phyloP scores from a whole-genome alignment of 1,284 basidiomycete species.

The Moesziomyces antarcticus region DNA sequence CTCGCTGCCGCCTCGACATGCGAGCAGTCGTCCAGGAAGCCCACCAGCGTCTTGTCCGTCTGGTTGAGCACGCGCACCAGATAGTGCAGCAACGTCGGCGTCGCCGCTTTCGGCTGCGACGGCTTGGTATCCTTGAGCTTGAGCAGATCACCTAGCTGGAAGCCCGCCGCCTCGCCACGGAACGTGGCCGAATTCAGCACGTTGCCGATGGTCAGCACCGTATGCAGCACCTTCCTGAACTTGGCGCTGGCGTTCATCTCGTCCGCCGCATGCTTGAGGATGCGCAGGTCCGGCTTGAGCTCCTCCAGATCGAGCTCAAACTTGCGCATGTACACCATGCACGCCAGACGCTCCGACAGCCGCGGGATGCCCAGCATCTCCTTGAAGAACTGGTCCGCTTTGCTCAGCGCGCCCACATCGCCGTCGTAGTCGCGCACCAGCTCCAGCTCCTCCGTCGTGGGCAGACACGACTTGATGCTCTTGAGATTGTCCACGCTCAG shows the following conservation, averaged over 20 bases:
- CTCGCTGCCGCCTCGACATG: slow-evolving; percentile 78
- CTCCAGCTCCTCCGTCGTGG: slow-evolving; percentile 56
- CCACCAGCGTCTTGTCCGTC: slow-evolving; percentile 75
- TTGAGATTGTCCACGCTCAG: slow-evolving; percentile 55
- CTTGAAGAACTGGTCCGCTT: slow-evolving; percentile 84
- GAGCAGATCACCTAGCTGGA: slow-evolving; percentile 80
- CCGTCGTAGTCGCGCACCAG: slow-evolving; percentile 58
- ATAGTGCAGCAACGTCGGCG: slow-evolving; percentile 88
- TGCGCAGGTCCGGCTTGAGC: slow-evolving; percentile 81
- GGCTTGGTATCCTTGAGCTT: slow-evolving; percentile 90
- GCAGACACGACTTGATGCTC: slow-evolving; percentile 52
- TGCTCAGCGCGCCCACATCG: slow-evolving; percentile 65
- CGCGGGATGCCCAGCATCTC: slow-evolving; percentile 84
- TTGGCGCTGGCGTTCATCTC: slow-evolving; percentile 78
- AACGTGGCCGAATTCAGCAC: slow-evolving; percentile 83
- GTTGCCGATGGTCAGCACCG: slow-evolving; percentile 81
- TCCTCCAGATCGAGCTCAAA: slow-evolving; percentile 86
- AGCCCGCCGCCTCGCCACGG: slow-evolving; percentile 83
- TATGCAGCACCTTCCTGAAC: slow-evolving; percentile 77
- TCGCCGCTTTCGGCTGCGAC: slow-evolving; percentile 75
- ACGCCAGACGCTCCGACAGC: slow-evolving; percentile 78
- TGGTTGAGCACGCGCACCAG: slow-evolving; percentile 79
- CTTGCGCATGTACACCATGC: slow-evolving; percentile 83
- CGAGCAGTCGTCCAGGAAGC: slow-evolving; percentile 83
- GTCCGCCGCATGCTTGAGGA: slow-evolving; percentile 77